These are phyloP conservation scores for Bipolaris gigantea DNA, from an alignment of 2,329 filamentous ascomycete genomes.

Conservation along the genomic window DNA sequence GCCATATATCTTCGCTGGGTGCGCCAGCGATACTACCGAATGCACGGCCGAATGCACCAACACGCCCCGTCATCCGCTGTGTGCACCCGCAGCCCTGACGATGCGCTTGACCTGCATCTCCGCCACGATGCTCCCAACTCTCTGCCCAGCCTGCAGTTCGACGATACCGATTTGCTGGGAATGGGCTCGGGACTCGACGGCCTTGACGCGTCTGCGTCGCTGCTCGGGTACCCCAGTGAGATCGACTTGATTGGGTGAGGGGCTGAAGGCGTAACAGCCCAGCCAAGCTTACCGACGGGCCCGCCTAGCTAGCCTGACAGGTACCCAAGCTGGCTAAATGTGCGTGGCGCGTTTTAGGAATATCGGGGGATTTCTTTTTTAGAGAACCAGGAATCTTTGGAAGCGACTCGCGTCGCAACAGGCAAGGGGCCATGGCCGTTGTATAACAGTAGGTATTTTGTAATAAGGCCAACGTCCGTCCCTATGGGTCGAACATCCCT, in stretches of 20 bases:
- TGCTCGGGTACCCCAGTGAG: conserved; percentile 5
- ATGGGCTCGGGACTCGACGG: conserved; percentile 7
- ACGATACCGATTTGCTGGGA: conserved; percentile 4
- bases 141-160: neutral
- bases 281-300: neutral
- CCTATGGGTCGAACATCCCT: no score
- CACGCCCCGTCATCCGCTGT: conserved; percentile 71
- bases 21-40: conserved; percentile 17
- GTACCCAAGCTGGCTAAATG: neutral
- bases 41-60: neutral
- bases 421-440: neutral
- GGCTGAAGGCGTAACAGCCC: neutral
- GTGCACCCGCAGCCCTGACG: conserved; percentile 68
- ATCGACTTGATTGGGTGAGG: conserved; percentile 13
- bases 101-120: neutral
- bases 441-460: no score
- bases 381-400: neutral
- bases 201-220: neutral
- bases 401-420: neutral
- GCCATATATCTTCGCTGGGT: conserved; percentile 29
- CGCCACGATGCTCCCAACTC: neutral
- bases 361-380: neutral
- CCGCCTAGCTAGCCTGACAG: neutral
- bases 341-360: neutral
- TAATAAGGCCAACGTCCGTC: no score